Conservation (phyloP, 192 early-diverging fungal species). For the Ramicandelaber brevisporus region DNA sequence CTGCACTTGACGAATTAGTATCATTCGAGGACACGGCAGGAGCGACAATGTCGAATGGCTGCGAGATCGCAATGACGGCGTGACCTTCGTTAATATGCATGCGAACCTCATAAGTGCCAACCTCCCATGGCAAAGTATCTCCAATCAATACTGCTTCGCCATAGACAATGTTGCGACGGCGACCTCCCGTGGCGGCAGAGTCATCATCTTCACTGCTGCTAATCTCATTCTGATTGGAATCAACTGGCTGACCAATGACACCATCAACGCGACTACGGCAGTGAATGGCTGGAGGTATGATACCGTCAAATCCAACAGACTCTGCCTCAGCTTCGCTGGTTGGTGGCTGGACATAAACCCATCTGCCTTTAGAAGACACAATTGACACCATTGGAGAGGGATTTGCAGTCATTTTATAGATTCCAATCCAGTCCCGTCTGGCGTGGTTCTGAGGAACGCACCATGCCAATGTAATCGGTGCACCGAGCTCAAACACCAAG, state of each 20-base stretch:
- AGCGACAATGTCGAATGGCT: conserved; percentile 50
- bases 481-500: too few relatives aligned
- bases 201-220: too few relatives aligned
- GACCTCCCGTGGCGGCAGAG: neutral
- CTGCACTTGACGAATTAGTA: conserved; percentile 8
- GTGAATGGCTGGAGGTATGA: too few relatives aligned
- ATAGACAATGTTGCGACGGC: conserved; percentile 2
- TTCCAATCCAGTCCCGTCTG: conserved; percentile 73
- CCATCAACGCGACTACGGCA: too few relatives aligned
- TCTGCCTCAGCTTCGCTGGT: conserved; percentile 24
- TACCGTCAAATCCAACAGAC: conserved; percentile 19
- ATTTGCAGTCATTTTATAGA: conserved; percentile 61
- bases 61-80: conserved; percentile 45
- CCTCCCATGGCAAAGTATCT: conserved; percentile 50
- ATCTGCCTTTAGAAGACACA: conserved; percentile 39
- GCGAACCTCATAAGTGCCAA: conserved; percentile 74
- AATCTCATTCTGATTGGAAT: too few relatives aligned
- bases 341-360: conserved; percentile 30
- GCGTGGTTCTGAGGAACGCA: conserved; percentile 46
- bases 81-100: conserved; percentile 76
- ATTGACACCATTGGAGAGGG: conserved; percentile 49
- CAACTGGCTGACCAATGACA: conserved; percentile 3
- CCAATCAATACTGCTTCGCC: conserved; percentile 39
- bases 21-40: conserved; percentile 9
- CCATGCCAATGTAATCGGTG: conserved; percentile 49